Base-by-base conservation (phyloP, 495 filamentous ascomycete species). In the Aspergillus sparsus region DNA sequence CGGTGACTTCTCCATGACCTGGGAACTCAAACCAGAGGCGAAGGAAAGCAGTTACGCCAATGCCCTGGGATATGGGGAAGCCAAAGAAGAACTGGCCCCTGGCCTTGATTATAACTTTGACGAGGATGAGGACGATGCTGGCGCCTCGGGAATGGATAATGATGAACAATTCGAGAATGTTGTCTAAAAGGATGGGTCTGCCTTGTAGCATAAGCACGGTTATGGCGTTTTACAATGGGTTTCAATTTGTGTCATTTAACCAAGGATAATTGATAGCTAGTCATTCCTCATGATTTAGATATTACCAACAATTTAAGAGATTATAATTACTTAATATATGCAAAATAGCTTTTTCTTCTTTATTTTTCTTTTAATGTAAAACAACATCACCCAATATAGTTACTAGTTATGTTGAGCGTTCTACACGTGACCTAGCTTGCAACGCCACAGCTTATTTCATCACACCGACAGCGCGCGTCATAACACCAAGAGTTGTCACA, bases 111-210 rank as follows among this genome's bases (percentile, higher is more conserved):
- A 74, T 49, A 69, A 68, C 53, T 71, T 73, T 35, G 79, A 82
- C 52, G 78, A 79, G 32, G 68, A 27, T 12, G 81, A 82, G 49
- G 78, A 74, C 32, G 77, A 76, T 41, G 75, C 68, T 12, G 77
- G 66, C 9, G 71, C 71, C 18, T 76, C 75, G 18, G 80, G 77
- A 27, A 72, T 80, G 49, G 88, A 87, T 61, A 84, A 88, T n/a
- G 89, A 89, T 33, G 83, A 89, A 27, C 85, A 90, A 68, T 91
- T 93, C 80, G 89, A 92, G 68, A 89, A 92, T 71, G 84, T 91
- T 31, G 58, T 83, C 39, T 70, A 65, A 66, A 50, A 31, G 52
- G 35, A 33, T 47, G 47, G 7, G 12, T 44, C 16, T 58, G 32
- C 35, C 53, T 55, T 68, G 66, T 70, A 68, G 70, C 70, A 72